Base-by-base conservation (phyloP, 2,329 filamentous ascomycete species). In the Daldinia sp. region DNA sequence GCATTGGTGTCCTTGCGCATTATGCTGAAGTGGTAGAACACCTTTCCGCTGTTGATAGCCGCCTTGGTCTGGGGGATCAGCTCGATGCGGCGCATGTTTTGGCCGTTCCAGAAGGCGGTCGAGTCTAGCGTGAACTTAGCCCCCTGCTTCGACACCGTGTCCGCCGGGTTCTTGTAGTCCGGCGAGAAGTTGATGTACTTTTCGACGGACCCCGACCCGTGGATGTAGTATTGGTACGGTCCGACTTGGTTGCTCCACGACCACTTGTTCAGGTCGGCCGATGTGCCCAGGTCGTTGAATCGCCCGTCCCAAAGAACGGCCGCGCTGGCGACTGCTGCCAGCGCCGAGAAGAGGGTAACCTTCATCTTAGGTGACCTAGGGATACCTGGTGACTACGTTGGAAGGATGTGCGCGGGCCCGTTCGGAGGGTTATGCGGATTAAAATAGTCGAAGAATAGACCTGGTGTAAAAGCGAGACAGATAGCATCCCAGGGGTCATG, bases 161-260 rank as follows among this genome's bases (percentile, higher is more conserved):
- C 90, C 69, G 86, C 86, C 0, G 89, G 87, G 80, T 92, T 92
- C 81, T 90, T 91, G 83, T 84, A 89, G 65, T 80, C 78, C 0
- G 87, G 78, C 1, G 84, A 86, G 1, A 92, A 82, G 73, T 88
- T 88, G 72, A 92, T 84, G 79, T 92, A 92, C 73, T 86, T 81
- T 23, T 83, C 83, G 7, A 88, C 83, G 0, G 80, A 58, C 7
- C 83, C 85, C 4, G 82, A 81, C 39, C 91, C 91, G 81, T 93
- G 91, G 77, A 92, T 92, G 81, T 93, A 93, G 83, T 91, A 93
- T 79, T 93, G 90, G 80, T 91, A 93, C 0, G 88, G 86, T 0
- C 87, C 87, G 68, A 88, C 85, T 78, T 89, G 84, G 76, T 89
- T 89, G 4, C 82, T 83, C 86, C 87, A 91, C 1, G 86, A 88